These are phyloP conservation scores for Taiwanofungus camphoratus DNA, from an alignment of 1,284 basidiomycete genomes.

Conservation along the genomic window DNA sequence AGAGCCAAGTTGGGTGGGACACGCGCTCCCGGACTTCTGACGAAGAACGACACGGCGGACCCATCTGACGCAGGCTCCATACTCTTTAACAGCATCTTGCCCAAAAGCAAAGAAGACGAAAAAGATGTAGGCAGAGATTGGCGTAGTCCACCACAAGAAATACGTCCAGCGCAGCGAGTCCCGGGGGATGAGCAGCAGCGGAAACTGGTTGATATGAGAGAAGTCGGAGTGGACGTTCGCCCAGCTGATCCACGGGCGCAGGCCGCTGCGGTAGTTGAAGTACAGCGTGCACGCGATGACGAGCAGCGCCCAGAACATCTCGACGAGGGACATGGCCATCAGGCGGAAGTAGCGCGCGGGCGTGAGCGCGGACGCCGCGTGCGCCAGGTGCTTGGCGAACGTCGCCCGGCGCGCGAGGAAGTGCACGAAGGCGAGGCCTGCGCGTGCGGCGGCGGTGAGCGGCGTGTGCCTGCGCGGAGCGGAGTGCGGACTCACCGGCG, in stretches of 20 bases:
- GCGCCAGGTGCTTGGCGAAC: slow-evolving; percentile 10
- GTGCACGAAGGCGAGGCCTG: slow-evolving; percentile 8
- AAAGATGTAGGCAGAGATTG: slow-evolving; percentile 11
- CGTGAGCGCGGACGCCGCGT: neutral
- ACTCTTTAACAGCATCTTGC: slow-evolving; percentile 4
- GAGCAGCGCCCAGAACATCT: slow-evolving; percentile 1
- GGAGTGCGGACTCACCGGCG: slow-evolving; percentile 11
- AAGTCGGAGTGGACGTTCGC: slow-evolving; percentile 32
- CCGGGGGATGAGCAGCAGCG: slow-evolving; percentile 11
- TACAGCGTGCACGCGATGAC: slow-evolving; percentile 3
- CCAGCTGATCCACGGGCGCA: slow-evolving; percentile 33
- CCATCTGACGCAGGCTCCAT: neutral
- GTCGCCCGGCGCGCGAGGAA: slow-evolving; percentile 5
- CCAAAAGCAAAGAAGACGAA: slow-evolving; percentile 14
- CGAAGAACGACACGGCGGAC: slow-evolving; percentile 1
- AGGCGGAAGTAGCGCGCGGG: slow-evolving; percentile 4
- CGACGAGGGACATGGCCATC: slow-evolving; percentile 1
- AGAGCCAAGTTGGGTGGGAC: neutral
- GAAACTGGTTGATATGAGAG: slow-evolving; percentile 24
- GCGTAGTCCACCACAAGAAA: slow-evolving; percentile 10
- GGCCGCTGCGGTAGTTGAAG: slow-evolving; percentile 2
- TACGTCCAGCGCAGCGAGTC: slow-evolving; percentile 5
- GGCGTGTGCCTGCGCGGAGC: too few relatives aligned
- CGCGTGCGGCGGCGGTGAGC: too few relatives aligned
- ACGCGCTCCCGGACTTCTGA: neutral